These are phyloP conservation scores for Fabrea salina DNA, from an alignment of 169 alveolate species.

Conservation along the genomic window DNA sequence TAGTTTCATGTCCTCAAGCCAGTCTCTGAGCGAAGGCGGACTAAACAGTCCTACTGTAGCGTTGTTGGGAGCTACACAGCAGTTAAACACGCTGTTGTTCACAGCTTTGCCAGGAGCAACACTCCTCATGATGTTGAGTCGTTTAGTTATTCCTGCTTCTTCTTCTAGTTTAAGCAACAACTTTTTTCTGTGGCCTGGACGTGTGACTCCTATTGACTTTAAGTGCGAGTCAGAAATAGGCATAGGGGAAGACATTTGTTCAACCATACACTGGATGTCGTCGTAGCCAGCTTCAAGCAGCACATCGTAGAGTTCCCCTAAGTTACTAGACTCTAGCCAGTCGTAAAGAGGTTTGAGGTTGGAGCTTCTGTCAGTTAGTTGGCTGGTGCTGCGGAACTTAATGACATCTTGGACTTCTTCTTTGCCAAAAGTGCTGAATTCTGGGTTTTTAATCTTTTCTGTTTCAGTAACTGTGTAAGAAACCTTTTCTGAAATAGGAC, in stretches of 20 bases:
- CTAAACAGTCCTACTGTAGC: not conserved
- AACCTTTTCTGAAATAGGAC: slow-evolving; percentile 2
- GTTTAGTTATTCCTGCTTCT: slow-evolving; percentile 10
- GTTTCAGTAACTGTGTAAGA: not conserved
- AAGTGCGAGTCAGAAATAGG: slow-evolving; percentile 10
- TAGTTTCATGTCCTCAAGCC: not conserved
- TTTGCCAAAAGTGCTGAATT: slow-evolving; percentile 14
- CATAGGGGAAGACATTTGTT: slow-evolving; percentile 18
- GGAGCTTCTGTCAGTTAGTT: not conserved
- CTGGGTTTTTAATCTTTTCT: not conserved
- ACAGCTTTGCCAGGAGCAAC: not conserved
- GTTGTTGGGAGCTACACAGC: not conserved
- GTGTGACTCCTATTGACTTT: not conserved
- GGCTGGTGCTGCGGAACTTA: not conserved
- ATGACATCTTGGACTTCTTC: not conserved
- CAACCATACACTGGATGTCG: not conserved
- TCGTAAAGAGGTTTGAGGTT: slow-evolving; percentile 2
- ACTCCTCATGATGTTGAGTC: not conserved
- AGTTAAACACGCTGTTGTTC: not conserved
- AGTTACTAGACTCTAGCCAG: slow-evolving; percentile 16
- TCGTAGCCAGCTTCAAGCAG: slow-evolving; percentile 28
- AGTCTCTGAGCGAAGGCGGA: not conserved
- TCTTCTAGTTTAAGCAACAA: slow-evolving; percentile 19
- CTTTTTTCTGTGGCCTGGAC: slow-evolving; percentile 6
- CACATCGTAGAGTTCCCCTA: not conserved